Evolutionary conservation across 1,284 basidiomycete genomes (phyloP), one percentile per base, ranked within the genome.

Genomic region (Rhodotorula sp.): DNA sequence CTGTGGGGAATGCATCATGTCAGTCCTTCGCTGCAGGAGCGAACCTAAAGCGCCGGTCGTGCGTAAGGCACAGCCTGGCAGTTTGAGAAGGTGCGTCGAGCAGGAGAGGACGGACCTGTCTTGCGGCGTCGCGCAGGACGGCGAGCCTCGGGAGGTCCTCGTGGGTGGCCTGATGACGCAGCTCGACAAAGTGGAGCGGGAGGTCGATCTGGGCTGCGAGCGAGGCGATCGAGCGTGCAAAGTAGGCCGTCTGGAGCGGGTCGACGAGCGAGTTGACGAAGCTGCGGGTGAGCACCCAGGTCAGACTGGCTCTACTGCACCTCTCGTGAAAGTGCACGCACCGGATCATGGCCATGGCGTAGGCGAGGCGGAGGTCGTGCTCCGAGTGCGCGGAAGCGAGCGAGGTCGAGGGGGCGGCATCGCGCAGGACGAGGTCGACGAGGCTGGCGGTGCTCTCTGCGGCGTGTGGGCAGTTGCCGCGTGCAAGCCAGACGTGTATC

Each of bases 261-360:
- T 99, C 96, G 9, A 97, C 96, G 57, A 97, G 85, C 3, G 92
- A 91, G 78, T 99, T 99, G 75, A 99, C 93, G 76, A 98, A 89
- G 25, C 82, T 79, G 41, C 8, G 19, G 27, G n/a, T 21, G 45
- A 9, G 21, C 2, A 13, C 4, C 10, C n/a, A 48, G 54, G 59
- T 52, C 57, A 63, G 60, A 4, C 16, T 3, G 7, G 27, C 13
- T 54, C 5, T 34, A 63, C 7, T 57, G 0, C 4, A 21, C 8
- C 27, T 17, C 23, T 23, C 25, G 61, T 53, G 14, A 12, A 34
- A 45, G 10, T 21, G 50, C 25, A 67, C 75, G 45, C 49, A 77
- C 72, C 94, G 85, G 73, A 95, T 90, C 16, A 85, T 71, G 0
- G 83, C 81, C 79, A 96, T 85, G 0, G 91, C 89, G 45, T 90